Evolutionary conservation across 2,329 filamentous ascomycete genomes (phyloP), one percentile per base, ranked within the genome.

Genomic region (Dothistroma pini): DNA sequence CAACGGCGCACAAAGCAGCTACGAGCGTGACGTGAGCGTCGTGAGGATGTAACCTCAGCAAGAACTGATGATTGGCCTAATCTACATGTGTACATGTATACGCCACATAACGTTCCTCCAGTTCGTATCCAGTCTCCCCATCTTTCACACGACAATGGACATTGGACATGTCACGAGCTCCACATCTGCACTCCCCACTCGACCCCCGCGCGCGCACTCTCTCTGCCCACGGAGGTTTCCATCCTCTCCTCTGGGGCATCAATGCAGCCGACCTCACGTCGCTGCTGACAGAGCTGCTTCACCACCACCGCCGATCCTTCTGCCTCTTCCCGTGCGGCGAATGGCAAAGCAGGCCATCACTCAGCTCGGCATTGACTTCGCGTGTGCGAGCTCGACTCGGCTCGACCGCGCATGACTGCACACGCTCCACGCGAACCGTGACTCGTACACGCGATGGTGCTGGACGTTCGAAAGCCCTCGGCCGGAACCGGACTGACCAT

Each of bases 401-500:
- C n/a, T n/a, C n/a, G 29, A 29, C 48, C 22, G 19, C 48, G 48
- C 48, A 51, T 51, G 4, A 12, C 14, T 51, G 29, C 1, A 12
- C 48, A 16, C 12, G 21, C 60, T 41, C 34, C 44, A 38, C 50
- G 32, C 48, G 32, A 41, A 47, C 22, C 11, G 38, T 57, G 22
- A n/a, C 14, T 57, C 12, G 56, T n/a, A 55, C 41, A 52, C 41
- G 49, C 38, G 29, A 70, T 70, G 68, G 58, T 64, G 0, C 61
- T 72, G 50, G 61, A 69, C 38, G 68, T 72, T 32, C 48, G 64
- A 50, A 72, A 72, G 51, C 71, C 71, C 4, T 49, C 52, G 10
- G 68, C 68, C 54, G 48, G 59, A 6, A 55, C 57, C 21, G 71
- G 67, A 16, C 52, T 68, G 25, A 69, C 63, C 47, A 64, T 73